These are phyloP conservation scores for Nematocida displodere DNA, from an alignment of 371 early-diverging fungal genomes.

Conservation along the genomic window DNA sequence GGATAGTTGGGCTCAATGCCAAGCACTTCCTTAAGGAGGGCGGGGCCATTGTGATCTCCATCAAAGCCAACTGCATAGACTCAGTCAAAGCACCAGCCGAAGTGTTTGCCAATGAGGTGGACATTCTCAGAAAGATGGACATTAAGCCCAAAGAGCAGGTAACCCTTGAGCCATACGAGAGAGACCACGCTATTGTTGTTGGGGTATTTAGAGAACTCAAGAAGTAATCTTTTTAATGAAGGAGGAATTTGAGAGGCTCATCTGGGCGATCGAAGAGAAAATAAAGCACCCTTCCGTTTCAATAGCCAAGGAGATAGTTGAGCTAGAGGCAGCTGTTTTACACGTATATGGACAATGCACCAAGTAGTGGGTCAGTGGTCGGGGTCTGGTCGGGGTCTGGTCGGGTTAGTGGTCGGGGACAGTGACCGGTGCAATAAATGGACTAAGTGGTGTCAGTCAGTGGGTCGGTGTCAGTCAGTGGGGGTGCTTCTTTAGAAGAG, in stretches of 20 bases:
- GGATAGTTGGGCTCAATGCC: slow-evolving; percentile 96
- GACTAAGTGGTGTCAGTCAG: no score
- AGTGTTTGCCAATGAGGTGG: slow-evolving; percentile 97
- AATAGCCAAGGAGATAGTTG: slow-evolving; percentile 7
- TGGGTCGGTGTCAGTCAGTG: no score
- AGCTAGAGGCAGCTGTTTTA: slow-evolving; percentile 15
- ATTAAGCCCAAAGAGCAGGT: slow-evolving; percentile 98
- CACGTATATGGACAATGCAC: no score
- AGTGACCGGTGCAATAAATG: no score
- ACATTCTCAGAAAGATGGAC: slow-evolving; percentile 89
- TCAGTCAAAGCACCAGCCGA: slow-evolving; percentile 91
- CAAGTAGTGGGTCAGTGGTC: no score
- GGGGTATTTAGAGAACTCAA: slow-evolving; percentile 67
- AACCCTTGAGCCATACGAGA: slow-evolving; percentile 98
- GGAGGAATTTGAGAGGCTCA: slow-evolving; percentile 12
- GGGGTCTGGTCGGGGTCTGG: no score
- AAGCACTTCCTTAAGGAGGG: slow-evolving; percentile 94
- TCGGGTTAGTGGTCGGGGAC: no score
- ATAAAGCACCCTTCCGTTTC: slow-evolving; percentile 5
- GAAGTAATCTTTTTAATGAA: background rate
- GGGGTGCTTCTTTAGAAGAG: background rate
- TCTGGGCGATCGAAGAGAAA: slow-evolving; percentile 46
- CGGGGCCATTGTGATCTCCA: slow-evolving; percentile 93
- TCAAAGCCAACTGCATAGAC: slow-evolving; percentile 99
- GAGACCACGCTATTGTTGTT: slow-evolving; percentile 97